A percentile compares a stretch with the other conserved stretches of the same genome.
phyloP scores from a whole-genome alignment of 2,329 filamentous ascomycete genomes.

The Xylaria sp. region DNA sequence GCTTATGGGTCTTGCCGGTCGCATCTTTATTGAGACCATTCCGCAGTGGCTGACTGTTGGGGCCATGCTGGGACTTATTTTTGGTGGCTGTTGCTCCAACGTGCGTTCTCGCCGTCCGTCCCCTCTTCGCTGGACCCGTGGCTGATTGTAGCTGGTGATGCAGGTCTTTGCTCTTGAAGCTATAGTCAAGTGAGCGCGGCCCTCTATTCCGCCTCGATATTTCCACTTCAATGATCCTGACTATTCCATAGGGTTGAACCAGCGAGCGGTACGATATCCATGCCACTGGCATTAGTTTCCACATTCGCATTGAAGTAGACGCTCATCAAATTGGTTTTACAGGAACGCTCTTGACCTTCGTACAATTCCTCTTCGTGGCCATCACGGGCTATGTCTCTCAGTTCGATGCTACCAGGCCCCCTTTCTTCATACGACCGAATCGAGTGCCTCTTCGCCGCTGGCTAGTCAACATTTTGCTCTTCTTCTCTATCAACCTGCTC shows the following conservation, averaged over 20 bases:
- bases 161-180: conserved; percentile 94
- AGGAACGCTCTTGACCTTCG: conserved; percentile 84
- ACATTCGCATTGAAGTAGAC: conserved; percentile 8
- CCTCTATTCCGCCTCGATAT: conserved; percentile 13
- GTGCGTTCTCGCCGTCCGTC: conserved; percentile 39
- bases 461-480: conserved; percentile 82
- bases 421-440: conserved; percentile 69
- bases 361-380: conserved; percentile 81
- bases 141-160: conserved; percentile 28
- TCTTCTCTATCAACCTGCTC: conserved; percentile 88
- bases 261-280: conserved; percentile 60
- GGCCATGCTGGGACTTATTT: conserved; percentile 77
- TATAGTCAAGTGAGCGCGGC: conserved; percentile 73
- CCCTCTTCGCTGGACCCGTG: background rate
- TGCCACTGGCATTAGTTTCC: conserved; percentile 8
- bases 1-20: conserved; percentile 46
- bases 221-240: conserved; percentile 20
- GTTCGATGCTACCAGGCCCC: conserved; percentile 60
- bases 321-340: conserved; percentile 19
- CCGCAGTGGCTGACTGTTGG: conserved; percentile 58
- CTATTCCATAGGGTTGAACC: conserved; percentile 62
- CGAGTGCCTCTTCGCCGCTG: conserved; percentile 79
- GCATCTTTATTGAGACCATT: conserved; percentile 53
- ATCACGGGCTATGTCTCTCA: conserved; percentile 71
- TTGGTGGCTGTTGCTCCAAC: conserved; percentile 93